Evolutionary conservation across 345 rosid species (phyloP).

Genomic region (Ailanthus altissimus): DNA sequence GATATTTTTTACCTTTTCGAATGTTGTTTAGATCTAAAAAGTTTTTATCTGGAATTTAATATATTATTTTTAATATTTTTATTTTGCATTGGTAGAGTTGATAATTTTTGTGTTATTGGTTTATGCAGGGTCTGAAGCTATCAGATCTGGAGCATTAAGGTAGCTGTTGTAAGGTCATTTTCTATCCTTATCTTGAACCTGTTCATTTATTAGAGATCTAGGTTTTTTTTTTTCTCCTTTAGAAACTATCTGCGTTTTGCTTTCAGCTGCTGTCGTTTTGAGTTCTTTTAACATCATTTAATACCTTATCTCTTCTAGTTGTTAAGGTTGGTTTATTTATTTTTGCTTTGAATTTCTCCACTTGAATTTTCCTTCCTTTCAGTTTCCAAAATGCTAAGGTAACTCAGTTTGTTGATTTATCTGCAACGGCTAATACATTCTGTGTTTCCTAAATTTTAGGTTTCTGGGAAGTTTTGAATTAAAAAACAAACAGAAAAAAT

Average conservation of each 20-base stretch:
- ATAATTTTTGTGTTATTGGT: neutral
- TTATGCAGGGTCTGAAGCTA: conserved; percentile 22
- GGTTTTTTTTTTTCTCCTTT: neutral
- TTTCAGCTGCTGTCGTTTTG: conserved; percentile 25
- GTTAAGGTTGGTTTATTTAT: neutral
- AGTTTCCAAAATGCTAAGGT: conserved; percentile 26
- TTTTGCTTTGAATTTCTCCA: conserved; percentile 21
- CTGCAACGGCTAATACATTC: conserved; percentile 30
- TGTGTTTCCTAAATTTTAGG: conserved; percentile 31
- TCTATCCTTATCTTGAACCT: conserved; percentile 12
- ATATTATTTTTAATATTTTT: neutral
- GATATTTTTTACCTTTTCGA: neutral
- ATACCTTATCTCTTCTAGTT: conserved; percentile 14
- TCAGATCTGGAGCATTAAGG: conserved; percentile 57
- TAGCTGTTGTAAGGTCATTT: conserved; percentile 24
- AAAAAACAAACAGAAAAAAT: neutral
- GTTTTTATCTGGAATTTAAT: neutral
- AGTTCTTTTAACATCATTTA: conserved; percentile 11
- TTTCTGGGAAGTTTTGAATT: conserved; percentile 21
- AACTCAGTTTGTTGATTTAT: neutral
- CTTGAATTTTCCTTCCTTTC: conserved; percentile 20
- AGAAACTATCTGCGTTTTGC: conserved; percentile 12
- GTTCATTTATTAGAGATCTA: conserved; percentile 12
- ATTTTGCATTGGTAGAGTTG: neutral
- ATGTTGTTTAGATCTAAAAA: conserved; percentile 24